Evolutionary conservation across 805 yeast species (phyloP).

Genomic region (Metschnikowia sp.): DNA sequence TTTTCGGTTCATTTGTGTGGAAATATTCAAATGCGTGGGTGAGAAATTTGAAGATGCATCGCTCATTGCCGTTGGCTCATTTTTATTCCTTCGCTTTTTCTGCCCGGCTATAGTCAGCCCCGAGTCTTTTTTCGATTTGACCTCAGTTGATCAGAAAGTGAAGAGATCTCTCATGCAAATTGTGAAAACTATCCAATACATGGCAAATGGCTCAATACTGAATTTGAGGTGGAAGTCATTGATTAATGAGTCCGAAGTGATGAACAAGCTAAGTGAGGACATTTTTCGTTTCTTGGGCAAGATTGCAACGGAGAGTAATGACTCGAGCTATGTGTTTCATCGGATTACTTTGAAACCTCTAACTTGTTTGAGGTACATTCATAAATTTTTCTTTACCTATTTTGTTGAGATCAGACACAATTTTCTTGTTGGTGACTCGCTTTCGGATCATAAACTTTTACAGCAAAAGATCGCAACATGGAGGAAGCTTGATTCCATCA

Average conservation of each 20-base stretch:
- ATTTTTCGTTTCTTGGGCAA: conserved; percentile 27
- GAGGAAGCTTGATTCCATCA: conserved; percentile 42
- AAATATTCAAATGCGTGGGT: conserved; percentile 55
- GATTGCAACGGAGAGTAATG: conserved; percentile 18
- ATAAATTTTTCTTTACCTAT: conserved; percentile 38
- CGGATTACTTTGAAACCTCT: conserved; percentile 26
- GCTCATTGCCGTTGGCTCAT: conserved; percentile 75
- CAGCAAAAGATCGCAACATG: conserved; percentile 26
- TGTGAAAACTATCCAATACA: conserved; percentile 79
- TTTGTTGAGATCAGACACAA: conserved; percentile 28
- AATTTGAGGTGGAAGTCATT: conserved; percentile 64
- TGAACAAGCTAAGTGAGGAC: conserved; percentile 26
- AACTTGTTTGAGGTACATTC: conserved; percentile 38
- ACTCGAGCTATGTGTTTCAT: conserved; percentile 26
- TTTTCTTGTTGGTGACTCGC: conserved; percentile 25
- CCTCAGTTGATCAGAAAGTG: conserved; percentile 28
- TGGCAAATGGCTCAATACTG: conserved; percentile 77
- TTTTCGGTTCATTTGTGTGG: conserved; percentile 65
- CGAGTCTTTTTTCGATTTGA: conserved; percentile 47
- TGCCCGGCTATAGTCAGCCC: conserved; percentile 93
- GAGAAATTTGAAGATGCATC: conserved; percentile 61
- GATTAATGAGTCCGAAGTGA: conserved; percentile 37
- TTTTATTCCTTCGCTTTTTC: conserved; percentile 71
- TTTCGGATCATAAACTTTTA: conserved; percentile 15
- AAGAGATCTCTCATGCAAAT: conserved; percentile 72